Percentiles rank a stretch among this genome's conserved stretches.
Conservation (phyloP, 441 rosid genomes). For the Eruca vesicaria region DNA sequence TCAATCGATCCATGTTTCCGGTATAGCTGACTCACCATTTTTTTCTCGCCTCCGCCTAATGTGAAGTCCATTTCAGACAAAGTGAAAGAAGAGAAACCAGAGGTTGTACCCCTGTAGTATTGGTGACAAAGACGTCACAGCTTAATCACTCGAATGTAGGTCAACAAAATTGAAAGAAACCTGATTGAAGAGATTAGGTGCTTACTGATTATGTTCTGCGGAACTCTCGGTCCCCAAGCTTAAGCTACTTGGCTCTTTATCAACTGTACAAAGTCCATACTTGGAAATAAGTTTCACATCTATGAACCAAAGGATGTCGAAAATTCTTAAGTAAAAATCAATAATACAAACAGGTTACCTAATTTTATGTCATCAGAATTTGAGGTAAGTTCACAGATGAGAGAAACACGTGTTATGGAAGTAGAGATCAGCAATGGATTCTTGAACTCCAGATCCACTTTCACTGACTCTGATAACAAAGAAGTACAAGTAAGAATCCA, state of each 20-base stretch:
- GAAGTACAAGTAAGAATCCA: constrained; percentile 21
- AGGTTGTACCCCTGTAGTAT: constrained; percentile 52
- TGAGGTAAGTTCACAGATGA: constrained; percentile 72
- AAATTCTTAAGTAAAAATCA: constrained; percentile 7
- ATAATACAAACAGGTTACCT: constrained; percentile 49
- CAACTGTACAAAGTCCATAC: constrained; percentile 31
- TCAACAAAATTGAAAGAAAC: constrained; percentile 11
- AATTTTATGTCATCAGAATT: constrained; percentile 59
- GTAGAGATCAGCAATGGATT: constrained; percentile 82
- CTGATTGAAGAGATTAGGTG: constrained; percentile 41
- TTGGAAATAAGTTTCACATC: constrained; percentile 13
- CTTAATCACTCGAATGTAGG: constrained; percentile 18
- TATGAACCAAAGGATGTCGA: constrained; percentile 9
- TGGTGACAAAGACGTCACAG: constrained; percentile 14
- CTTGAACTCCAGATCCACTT: constrained; percentile 71
- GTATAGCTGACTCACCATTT: constrained; percentile 57
- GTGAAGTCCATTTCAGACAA: constrained; percentile 69
- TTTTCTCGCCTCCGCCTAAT: constrained; percentile 64
- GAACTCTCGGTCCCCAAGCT: constrained; percentile 45
- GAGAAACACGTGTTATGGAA: constrained; percentile 67
- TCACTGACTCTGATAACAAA: constrained; percentile 71
- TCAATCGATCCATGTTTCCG: constrained; percentile 23
- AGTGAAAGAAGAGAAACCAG: constrained; percentile 51
- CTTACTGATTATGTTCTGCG: constrained; percentile 41
- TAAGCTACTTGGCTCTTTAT: constrained; percentile 53